Percentiles rank a stretch among this genome's conserved stretches.
These are phyloP conservation scores for Colletotrichum spinosum DNA, from an alignment of 2,329 filamentous ascomycete species.

Conservation along the genomic window DNA sequence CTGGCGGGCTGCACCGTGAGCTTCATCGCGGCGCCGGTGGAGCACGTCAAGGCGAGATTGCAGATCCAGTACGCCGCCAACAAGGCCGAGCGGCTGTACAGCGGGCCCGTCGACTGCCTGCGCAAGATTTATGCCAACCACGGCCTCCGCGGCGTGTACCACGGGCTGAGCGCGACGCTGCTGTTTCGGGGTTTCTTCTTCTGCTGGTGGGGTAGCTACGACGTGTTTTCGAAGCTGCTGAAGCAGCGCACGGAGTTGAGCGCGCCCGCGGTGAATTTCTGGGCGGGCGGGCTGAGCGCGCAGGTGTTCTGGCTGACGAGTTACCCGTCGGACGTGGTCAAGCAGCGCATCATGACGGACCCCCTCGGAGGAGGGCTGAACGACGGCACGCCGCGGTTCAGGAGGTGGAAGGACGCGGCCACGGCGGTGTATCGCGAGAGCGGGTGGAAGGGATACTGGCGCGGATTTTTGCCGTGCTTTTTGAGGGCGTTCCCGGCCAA, in stretches of 20 bases:
- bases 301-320: constrained; percentile 95
- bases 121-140: constrained; percentile 77
- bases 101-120: constrained; percentile 87
- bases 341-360: constrained; percentile 98
- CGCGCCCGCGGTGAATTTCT: constrained; percentile 90
- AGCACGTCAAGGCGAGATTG: constrained; percentile 93
- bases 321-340: constrained; percentile 93
- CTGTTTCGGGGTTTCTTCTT: constrained; percentile 95
- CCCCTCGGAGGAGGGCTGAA: constrained; percentile 77
- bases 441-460: constrained; percentile 87
- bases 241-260: constrained; percentile 75
- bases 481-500: constrained; percentile 95
- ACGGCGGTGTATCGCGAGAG: constrained; percentile 78
- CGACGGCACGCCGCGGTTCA: constrained; percentile 77
- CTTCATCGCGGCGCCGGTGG: constrained; percentile 92
- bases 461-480: constrained; percentile 94
- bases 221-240: constrained; percentile 79
- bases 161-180: constrained; percentile 85
- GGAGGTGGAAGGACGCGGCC: constrained; percentile 84
- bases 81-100: constrained; percentile 83
- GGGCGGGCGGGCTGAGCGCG: constrained; percentile 92
- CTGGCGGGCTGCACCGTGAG: constrained; percentile 90
- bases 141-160: constrained; percentile 84
- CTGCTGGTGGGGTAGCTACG: constrained; percentile 98
- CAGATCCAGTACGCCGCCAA: constrained; percentile 92